These are phyloP conservation scores for Salvia miltiorrhiza DNA, from an alignment of 257 asterid species.

Conservation along the genomic window DNA sequence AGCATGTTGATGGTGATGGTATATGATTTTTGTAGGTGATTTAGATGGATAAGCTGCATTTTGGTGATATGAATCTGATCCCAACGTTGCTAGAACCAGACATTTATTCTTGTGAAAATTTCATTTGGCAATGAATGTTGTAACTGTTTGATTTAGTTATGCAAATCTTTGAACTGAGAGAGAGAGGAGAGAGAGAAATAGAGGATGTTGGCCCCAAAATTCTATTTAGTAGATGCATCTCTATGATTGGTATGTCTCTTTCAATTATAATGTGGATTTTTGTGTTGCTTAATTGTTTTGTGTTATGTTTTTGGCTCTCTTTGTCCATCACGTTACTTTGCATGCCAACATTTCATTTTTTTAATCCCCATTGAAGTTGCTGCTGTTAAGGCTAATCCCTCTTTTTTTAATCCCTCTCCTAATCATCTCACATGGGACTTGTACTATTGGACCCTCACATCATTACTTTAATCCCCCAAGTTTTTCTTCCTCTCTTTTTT, in stretches of 20 bases:
- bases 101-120: neutral
- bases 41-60: neutral
- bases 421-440: slow-evolving; percentile 84
- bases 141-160: too few species aligned
- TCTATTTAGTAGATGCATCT: slow-evolving; percentile 48
- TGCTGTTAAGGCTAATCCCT: slow-evolving; percentile 36
- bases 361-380: slow-evolving; percentile 57
- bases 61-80: neutral
- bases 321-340: slow-evolving; percentile 50
- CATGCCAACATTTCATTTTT: slow-evolving; percentile 53
- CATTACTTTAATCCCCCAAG: slow-evolving; percentile 36
- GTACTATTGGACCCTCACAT: slow-evolving; percentile 60
- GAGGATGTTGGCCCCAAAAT: slow-evolving; percentile 48
- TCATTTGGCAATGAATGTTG: neutral
- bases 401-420: slow-evolving; percentile 47
- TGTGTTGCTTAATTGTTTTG: slow-evolving; percentile 28
- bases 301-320: slow-evolving; percentile 18
- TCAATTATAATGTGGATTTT: slow-evolving; percentile 20
- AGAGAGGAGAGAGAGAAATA: neutral
- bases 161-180: too few species aligned
- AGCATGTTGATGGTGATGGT: neutral
- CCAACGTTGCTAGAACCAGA: neutral
- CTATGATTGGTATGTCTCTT: slow-evolving; percentile 32
- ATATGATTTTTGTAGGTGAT: neutral
- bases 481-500: slow-evolving; percentile 24